phyloP scores from a whole-genome alignment of 1,139 yeast genomes.

The Scheffersomyces titani region DNA sequence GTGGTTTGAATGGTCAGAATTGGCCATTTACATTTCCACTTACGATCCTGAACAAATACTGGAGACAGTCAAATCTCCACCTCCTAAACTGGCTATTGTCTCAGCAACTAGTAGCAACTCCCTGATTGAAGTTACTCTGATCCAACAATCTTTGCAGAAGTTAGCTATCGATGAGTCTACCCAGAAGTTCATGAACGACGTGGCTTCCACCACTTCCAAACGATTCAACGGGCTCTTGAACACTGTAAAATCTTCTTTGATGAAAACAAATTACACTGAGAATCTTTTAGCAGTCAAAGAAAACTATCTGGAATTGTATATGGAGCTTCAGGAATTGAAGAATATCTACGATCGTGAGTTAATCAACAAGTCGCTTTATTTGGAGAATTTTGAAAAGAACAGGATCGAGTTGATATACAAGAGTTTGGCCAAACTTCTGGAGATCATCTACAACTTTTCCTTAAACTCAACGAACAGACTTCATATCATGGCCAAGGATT shows the following conservation, averaged over 20 bases:
- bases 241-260: conserved; percentile 27
- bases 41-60: conserved; percentile 6
- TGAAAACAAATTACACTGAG: conserved; percentile 31
- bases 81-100: neutral
- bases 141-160: conserved; percentile 2
- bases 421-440: conserved; percentile 39
- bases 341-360: conserved; percentile 34
- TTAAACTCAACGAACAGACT: conserved; percentile 28
- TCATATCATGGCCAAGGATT: conserved; percentile 26
- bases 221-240: conserved; percentile 12
- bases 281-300: conserved; percentile 29
- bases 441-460: conserved; percentile 31
- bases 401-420: conserved; percentile 38
- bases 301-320: conserved; percentile 34
- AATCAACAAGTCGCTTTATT: conserved; percentile 18
- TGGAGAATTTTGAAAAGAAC: conserved; percentile 39
- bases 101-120: neutral
- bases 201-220: conserved; percentile 9
- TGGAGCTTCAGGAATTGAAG: conserved; percentile 33
- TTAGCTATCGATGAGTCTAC: conserved; percentile 17
- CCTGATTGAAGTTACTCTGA: neutral
- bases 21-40: conserved; percentile 25
- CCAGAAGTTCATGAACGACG: conserved; percentile 15
- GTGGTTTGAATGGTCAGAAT: conserved; percentile 53
- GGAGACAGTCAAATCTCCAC: conserved; percentile 3